A percentile compares a stretch with the other conserved stretches of the same genome.
phyloP scores from a whole-genome alignment of 306 rosid genomes.

The Ammopiptanthus mongolicus region DNA sequence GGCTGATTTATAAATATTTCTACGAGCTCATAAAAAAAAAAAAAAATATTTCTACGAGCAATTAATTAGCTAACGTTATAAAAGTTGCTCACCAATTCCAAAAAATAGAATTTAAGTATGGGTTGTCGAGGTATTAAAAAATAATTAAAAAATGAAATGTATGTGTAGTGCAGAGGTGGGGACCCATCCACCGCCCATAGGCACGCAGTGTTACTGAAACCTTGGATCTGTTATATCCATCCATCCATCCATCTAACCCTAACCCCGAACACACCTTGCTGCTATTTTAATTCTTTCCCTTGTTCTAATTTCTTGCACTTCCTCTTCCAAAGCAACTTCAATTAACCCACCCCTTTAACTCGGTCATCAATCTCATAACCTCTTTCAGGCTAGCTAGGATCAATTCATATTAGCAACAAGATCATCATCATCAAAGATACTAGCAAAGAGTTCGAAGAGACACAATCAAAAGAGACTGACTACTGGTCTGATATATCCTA shows the following conservation, averaged over 20 bases:
- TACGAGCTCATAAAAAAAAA: too few species aligned
- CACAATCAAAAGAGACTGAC: too few species aligned
- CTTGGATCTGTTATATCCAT: constrained; percentile 41
- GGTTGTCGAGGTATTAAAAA: background rate
- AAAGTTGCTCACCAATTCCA: too few species aligned
- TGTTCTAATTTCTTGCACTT: background rate
- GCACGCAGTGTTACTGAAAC: constrained; percentile 58
- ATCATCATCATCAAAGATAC: background rate
- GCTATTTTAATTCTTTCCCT: background rate
- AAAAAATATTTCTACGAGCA: too few species aligned
- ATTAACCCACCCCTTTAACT: background rate
- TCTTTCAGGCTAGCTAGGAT: too few species aligned
- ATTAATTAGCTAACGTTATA: too few species aligned
- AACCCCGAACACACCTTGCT: constrained; percentile 23
- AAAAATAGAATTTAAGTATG: background rate
- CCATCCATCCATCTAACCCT: constrained; percentile 64
- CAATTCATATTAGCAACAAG: background rate
- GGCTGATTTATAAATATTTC: too few species aligned
- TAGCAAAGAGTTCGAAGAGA: too few species aligned
- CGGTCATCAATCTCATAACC: background rate
- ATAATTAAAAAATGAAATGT: background rate
- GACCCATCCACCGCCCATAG: constrained; percentile 82
- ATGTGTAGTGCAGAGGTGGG: constrained; percentile 33
- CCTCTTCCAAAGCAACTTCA: background rate
- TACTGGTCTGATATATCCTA: too few species aligned